Conservation (phyloP, 2,329 filamentous ascomycete genomes). For the Cytospora leucostoma region DNA sequence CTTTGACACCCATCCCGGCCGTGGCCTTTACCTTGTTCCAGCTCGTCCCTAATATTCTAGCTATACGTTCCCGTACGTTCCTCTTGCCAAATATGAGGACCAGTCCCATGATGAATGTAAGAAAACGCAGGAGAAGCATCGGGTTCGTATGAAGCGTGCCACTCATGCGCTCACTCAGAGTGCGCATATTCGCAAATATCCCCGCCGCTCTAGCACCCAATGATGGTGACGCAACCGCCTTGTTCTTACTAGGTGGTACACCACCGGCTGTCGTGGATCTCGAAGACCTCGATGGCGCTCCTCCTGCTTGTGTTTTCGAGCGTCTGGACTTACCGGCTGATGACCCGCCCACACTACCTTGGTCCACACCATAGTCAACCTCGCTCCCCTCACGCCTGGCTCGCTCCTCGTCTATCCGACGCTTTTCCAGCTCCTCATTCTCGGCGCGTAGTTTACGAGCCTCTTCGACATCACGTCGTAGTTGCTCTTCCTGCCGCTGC, state of each 20-base stretch:
- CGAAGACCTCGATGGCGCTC: conserved; percentile 15
- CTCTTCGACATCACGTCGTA: conserved; percentile 59
- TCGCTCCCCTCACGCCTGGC: conserved; percentile 56
- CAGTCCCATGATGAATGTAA: conserved; percentile 80
- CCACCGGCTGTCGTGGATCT: conserved; percentile 24
- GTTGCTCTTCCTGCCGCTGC: conserved; percentile 57
- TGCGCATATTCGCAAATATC: conserved; percentile 54
- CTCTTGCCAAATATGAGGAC: conserved; percentile 73
- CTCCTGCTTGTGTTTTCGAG: conserved; percentile 10
- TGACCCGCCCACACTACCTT: conserved; percentile 42
- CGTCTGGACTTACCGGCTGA: conserved; percentile 30
- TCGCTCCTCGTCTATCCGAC: conserved; percentile 56
- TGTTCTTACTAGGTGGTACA: conserved; percentile 33
- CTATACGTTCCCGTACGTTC: conserved; percentile 73
- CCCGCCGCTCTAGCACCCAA: conserved; percentile 52
- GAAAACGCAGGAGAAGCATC: conserved; percentile 57
- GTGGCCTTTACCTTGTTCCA: conserved; percentile 85
- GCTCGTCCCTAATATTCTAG: conserved; percentile 65
- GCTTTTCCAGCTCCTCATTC: conserved; percentile 58
- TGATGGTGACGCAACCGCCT: conserved; percentile 39
- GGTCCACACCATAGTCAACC: conserved; percentile 69
- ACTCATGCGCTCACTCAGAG: conserved; percentile 53
- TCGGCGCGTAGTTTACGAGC: conserved; percentile 56
- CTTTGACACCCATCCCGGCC: conserved; percentile 94
- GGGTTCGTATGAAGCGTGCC: conserved; percentile 58